Percentiles rank a stretch among this genome's conserved stretches.
These are phyloP conservation scores for Nasturtium officinale DNA, from an alignment of 345 rosid species.

Conservation along the genomic window DNA sequence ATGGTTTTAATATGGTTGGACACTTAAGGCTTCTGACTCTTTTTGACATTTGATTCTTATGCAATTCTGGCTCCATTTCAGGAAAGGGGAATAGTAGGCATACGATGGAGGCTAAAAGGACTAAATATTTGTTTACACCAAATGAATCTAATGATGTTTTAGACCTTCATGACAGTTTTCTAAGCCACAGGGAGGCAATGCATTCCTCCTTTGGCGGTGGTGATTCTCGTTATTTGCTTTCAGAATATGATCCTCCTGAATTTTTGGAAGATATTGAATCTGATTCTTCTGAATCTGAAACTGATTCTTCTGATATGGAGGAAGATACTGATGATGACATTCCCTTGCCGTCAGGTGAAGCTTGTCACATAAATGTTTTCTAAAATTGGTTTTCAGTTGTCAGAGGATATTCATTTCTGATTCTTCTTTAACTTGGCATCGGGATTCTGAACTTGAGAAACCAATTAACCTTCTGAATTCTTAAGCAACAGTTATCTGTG, in stretches of 20 bases:
- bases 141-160: constrained; percentile 52
- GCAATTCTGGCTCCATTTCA: constrained; percentile 49
- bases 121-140: constrained; percentile 55
- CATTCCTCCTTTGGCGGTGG: constrained; percentile 52
- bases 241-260: constrained; percentile 55
- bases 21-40: constrained; percentile 20
- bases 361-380: constrained; percentile 11
- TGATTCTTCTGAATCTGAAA: constrained; percentile 63
- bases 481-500: constrained; percentile 3
- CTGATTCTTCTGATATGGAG: constrained; percentile 89
- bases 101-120: constrained; percentile 64
- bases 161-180: constrained; percentile 59
- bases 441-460: neutral
- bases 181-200: constrained; percentile 49
- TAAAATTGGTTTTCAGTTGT: constrained; percentile 4
- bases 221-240: constrained; percentile 47
- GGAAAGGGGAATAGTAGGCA: constrained; percentile 58
- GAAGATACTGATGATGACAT: constrained; percentile 73
- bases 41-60: constrained; percentile 38
- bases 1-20: constrained; percentile 31
- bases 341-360: constrained; percentile 66
- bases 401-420: neutral
- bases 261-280: constrained; percentile 60
- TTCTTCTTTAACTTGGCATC: constrained; percentile 24
- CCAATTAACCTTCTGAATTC: neutral